A percentile compares a stretch with the other conserved stretches of the same genome.
Conservation (phyloP, 495 filamentous ascomycete genomes). For the Penicillium tannophilum region DNA sequence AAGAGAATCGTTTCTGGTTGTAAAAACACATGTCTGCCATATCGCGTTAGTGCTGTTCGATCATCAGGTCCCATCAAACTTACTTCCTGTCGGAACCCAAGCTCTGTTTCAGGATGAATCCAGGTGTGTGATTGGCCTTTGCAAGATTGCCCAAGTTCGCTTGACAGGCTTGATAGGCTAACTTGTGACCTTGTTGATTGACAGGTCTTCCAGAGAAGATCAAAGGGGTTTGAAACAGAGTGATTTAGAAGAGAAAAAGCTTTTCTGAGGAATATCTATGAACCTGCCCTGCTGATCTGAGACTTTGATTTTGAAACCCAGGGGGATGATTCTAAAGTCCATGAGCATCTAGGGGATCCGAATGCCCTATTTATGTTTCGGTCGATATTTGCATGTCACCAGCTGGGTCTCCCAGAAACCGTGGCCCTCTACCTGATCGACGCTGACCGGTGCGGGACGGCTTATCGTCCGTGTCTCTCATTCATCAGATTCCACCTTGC, state of each 20-base stretch:
- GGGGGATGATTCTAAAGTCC: slow-evolving; percentile 32
- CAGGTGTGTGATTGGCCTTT: slow-evolving; percentile 38
- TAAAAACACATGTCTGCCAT: slow-evolving; percentile 59
- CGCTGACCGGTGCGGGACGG: slow-evolving; percentile 38
- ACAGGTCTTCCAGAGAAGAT: slow-evolving; percentile 14
- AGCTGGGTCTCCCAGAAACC: slow-evolving; percentile 15
- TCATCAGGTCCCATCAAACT: slow-evolving; percentile 32
- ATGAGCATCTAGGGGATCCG: slow-evolving; percentile 31
- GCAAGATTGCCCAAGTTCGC: slow-evolving; percentile 27
- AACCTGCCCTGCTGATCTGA: slow-evolving; percentile 21
- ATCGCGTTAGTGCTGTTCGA: slow-evolving; percentile 35
- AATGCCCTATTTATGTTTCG: slow-evolving; percentile 52
- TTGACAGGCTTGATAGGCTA: slow-evolving; percentile 43
- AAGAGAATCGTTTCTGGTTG: slow-evolving; percentile 60
- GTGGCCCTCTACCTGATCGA: slow-evolving; percentile 36
- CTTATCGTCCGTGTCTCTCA: slow-evolving; percentile 42
- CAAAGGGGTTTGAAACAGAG: slow-evolving; percentile 33
- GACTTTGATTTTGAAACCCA: slow-evolving; percentile 39
- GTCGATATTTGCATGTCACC: slow-evolving; percentile 33
- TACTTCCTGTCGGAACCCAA: slow-evolving; percentile 35
- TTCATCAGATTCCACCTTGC: slow-evolving; percentile 35
- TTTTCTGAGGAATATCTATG: slow-evolving; percentile 29
- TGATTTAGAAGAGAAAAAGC: slow-evolving; percentile 14
- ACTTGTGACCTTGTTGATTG: slow-evolving; percentile 29
- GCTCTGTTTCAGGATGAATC: slow-evolving; percentile 41